Evolutionary conservation across 202 grass and related monocot genomes (phyloP), one percentile per base, ranked within the genome.

Genomic region (Elaeis oleifera): DNA sequence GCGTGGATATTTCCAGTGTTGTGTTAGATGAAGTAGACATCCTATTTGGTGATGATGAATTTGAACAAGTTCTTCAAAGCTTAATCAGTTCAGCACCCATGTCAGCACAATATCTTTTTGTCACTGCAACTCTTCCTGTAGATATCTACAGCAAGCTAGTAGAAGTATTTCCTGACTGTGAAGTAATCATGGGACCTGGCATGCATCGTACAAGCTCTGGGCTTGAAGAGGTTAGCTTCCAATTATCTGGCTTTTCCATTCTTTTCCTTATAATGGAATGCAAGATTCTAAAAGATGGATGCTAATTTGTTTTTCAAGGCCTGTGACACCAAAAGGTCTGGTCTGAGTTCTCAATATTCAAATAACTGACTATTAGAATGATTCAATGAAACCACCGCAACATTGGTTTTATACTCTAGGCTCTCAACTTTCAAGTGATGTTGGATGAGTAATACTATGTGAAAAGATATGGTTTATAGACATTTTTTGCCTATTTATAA

Each of bases 21-120:
- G 87, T 96, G 65, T 63, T 96, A 59, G 91, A 96, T 80, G 91
- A 96, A 60, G 91, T 90, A 17, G 91, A 96, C 62, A 85, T 96
- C 60, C 77, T 96, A 73, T 96, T 88, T 27, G 77, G 81, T 23
- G 84, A 90, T 76, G 87, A 90, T 60, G 84, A 81, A 21, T 96
- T 88, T 64, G 84, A 96, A 58, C 84, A 96, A 83, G 87, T 96
- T 67, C 76, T 96, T 67, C 84, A 88, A 67, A 75, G 72, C 27
- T 71, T 96, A 49, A 88, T 90, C 56, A 77, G 66, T 58, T 61
- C 81, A 18, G 87, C 91, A 19, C 84, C 91, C 54, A 22, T 96
- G 66, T 74, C 81, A 51, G 80, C 80, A 54, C 91, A 96, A 29
- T 96, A 96, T 78, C 81, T 96, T 62, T 96, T 96, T 36, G 87